Conservation (phyloP, 371 early-diverging fungal species). For the Lichtheimia ornata region DNA sequence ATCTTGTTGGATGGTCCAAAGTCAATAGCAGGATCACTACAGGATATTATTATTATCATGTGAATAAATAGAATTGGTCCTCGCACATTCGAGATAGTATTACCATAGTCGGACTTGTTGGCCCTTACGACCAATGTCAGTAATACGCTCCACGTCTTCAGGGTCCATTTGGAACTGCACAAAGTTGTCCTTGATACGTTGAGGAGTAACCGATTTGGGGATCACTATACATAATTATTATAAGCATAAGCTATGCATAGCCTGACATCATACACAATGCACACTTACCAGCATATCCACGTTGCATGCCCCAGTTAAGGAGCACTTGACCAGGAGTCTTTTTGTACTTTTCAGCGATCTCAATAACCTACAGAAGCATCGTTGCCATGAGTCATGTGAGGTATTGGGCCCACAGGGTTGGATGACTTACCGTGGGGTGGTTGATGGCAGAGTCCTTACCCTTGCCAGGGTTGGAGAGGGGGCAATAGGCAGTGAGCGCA, state of each 20-base stretch:
- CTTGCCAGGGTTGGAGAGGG: constrained; percentile 42
- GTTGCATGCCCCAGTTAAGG: constrained; percentile 76
- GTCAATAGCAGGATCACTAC: constrained; percentile 28
- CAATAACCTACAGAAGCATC: constrained; percentile 9
- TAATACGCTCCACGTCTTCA: constrained; percentile 37
- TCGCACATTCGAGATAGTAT: not conserved
- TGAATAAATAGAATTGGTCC: not conserved
- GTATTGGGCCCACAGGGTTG: not conserved
- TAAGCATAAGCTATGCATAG: no score
- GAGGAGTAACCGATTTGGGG: constrained; percentile 58
- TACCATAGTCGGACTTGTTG: constrained; percentile 28
- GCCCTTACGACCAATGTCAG: constrained; percentile 25
- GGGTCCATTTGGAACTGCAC: constrained; percentile 32
- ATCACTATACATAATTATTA: constrained; percentile 31
- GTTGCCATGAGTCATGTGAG: not conserved
- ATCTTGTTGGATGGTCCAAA: constrained; percentile 34
- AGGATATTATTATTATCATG: not conserved
- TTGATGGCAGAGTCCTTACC: constrained; percentile 8
- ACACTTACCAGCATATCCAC: constrained; percentile 52
- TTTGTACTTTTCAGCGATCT: constrained; percentile 72
- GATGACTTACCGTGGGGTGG: constrained; percentile 21
- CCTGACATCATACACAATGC: not conserved
- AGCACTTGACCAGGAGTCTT: constrained; percentile 73
- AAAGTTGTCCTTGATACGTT: constrained; percentile 48
- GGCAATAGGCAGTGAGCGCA: constrained; percentile 47